A percentile compares a stretch with the other conserved stretches of the same genome.
These are phyloP conservation scores for Dinochytrium kinnereticum DNA, from an alignment of 371 early-diverging fungal species.

Conservation along the genomic window DNA sequence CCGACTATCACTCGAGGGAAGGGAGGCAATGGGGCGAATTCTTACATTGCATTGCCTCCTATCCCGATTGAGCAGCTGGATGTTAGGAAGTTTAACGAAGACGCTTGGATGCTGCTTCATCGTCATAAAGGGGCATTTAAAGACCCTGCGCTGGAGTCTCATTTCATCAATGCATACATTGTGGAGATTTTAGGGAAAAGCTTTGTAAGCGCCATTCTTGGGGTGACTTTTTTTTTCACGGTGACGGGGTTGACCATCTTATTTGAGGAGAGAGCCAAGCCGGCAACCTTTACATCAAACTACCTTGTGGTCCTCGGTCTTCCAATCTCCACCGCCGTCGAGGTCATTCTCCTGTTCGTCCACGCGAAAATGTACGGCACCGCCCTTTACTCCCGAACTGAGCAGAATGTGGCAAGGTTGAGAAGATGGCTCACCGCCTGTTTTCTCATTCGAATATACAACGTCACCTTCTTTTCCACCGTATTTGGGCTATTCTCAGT, in stretches of 20 bases:
- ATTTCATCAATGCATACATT: background rate
- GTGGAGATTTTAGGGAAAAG: background rate
- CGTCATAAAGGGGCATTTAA: background rate
- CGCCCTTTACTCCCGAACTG: background rate
- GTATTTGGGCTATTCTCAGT: background rate
- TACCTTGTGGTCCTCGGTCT: background rate
- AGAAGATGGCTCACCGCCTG: background rate
- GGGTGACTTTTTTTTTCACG: background rate
- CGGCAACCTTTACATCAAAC: background rate
- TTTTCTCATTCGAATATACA: background rate
- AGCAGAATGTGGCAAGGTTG: background rate
- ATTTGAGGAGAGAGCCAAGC: background rate
- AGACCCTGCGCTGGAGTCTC: background rate
- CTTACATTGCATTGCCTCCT: background rate
- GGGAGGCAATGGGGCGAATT: background rate
- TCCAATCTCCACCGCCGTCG: background rate
- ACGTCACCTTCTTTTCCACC: background rate
- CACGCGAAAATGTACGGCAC: background rate
- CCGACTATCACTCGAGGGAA: too few species aligned
- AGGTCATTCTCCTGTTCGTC: background rate
- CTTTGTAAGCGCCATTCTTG: background rate
- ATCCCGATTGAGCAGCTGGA: background rate
- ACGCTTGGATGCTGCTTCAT: background rate
- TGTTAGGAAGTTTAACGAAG: background rate
- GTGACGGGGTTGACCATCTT: background rate